These are phyloP conservation scores for Apium graveolens DNA, from an alignment of 129 eudicot species.

Conservation along the genomic window DNA sequence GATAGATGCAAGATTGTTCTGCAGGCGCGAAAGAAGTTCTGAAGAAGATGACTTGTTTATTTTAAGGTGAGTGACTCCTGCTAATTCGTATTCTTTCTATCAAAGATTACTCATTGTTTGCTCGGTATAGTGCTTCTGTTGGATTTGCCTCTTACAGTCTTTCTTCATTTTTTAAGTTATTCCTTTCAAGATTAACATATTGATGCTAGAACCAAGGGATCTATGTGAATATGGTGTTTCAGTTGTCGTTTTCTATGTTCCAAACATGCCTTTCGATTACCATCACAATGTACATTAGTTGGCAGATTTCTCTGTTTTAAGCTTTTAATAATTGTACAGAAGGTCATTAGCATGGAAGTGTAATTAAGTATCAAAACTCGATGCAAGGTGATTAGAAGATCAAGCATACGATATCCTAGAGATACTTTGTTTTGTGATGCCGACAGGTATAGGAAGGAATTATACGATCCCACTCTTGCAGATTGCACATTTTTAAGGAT, in stretches of 20 bases:
- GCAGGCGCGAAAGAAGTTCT: conserved; percentile 81
- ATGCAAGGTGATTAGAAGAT: conserved; percentile 1
- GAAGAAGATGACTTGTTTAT: conserved; percentile 92
- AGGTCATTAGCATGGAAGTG: neutral
- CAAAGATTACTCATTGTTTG: neutral
- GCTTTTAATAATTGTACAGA: neutral
- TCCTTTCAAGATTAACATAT: neutral
- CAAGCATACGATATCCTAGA: too few species aligned
- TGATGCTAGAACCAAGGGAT: too few species aligned
- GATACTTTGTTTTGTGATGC: too few species aligned
- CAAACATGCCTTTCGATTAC: neutral
- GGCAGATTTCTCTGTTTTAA: neutral
- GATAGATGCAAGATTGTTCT: conserved; percentile 13
- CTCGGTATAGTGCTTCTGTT: neutral
- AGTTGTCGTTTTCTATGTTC: neutral
- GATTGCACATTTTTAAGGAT: neutral
- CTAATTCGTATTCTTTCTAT: neutral
- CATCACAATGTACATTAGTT: neutral
- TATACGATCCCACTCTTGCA: neutral
- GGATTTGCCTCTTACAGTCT: neutral
- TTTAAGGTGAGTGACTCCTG: conserved; percentile 53
- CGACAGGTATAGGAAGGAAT: too few species aligned
- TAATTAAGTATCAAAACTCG: too few species aligned
- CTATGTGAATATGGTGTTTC: too few species aligned
- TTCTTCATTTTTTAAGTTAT: neutral